Evolutionary conservation across 2,329 filamentous ascomycete genomes (phyloP).

Genomic region (Fusarium transvaalense): DNA sequence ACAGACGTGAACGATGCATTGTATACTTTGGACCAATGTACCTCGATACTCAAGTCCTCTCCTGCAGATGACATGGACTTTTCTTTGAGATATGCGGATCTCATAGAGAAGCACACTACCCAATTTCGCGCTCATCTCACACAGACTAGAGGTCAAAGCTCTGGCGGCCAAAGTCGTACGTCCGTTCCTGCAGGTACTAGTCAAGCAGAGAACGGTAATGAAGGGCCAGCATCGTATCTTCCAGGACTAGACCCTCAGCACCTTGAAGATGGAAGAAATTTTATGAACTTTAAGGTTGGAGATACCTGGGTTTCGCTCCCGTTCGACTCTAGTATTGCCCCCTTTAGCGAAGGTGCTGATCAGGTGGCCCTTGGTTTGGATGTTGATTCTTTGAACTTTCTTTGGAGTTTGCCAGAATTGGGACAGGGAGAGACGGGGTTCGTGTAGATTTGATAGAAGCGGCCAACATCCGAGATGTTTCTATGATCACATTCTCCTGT

Average conservation of each 20-base stretch:
- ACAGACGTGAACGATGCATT: slow-evolving; percentile 35
- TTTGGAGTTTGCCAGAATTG: slow-evolving; percentile 32
- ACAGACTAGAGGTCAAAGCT: not conserved
- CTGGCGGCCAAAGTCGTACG: not conserved
- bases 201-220: not conserved
- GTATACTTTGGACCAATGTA: slow-evolving; percentile 35
- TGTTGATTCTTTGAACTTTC: slow-evolving; percentile 29
- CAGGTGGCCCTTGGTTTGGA: slow-evolving; percentile 22
- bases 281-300: slow-evolving; percentile 12
- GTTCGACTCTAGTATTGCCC: slow-evolving; percentile 29
- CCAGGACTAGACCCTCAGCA: not conserved
- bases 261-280: not conserved
- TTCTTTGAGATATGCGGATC: slow-evolving; percentile 39
- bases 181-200: not conserved
- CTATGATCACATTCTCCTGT: no score
- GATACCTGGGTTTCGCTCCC: slow-evolving; percentile 27
- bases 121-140: slow-evolving; percentile 35
- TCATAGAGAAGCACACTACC: slow-evolving; percentile 40
- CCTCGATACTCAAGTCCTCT: slow-evolving; percentile 14
- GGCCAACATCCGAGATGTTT: no score
- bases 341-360: slow-evolving; percentile 22
- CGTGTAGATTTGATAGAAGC: not conserved
- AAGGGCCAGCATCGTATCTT: not conserved
- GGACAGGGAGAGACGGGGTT: slow-evolving; percentile 5
- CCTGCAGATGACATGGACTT: slow-evolving; percentile 46